Base-by-base conservation (phyloP, 495 filamentous ascomycete genomes). In the Lepidopterella palustris region DNA sequence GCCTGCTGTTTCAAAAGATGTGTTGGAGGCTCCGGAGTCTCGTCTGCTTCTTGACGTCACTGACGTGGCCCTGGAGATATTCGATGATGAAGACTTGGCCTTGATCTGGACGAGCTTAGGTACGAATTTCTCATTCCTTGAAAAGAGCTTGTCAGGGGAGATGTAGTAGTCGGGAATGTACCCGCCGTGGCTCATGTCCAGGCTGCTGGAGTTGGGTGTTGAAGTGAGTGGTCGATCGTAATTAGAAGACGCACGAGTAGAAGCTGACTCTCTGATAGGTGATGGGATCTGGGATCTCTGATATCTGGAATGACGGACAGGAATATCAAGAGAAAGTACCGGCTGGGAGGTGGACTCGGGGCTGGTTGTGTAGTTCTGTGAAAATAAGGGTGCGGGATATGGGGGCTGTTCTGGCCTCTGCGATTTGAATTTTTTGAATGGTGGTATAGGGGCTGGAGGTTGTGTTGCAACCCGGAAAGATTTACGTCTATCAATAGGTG, bases 1-100 rank as follows among this genome's bases (percentile, higher is more conserved):
- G 40, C 68, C 69, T 1, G 55, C 59, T 29, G 69, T 65, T 58
- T 75, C 73, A 56, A 75, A 74, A 21, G 70, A 72, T 0, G 73
- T 75, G 24, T 70, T 66, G 0, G 71, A 73, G 26, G 60, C 65
- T n/a, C 52, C 29, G 4, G 70, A 72, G 24, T 61, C 54, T 4
- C 66, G 62, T 5, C 31, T 35, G 31, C 45, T 66, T 5, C 54
- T 48, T 8, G 62, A 63, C 26, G 45, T 53, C 18, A 39, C 27
- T 4, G 60, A 64, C 6, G 53, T 62, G 2, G 65, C 21, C 24
- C 57, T 55, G 9, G 62, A 65, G 0, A 62, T 25, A 15, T 48
- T 65, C 23, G 55, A 59, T 1, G 59, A 48, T 6, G 58, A 58
- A 6, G 26, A 5, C 25, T 61, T 65, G 0, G 60, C 11, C 40